Percentiles rank a stretch among this genome's conserved stretches.
Evolutionary conservation across 1,284 basidiomycete species (phyloP).

Genomic region (Austroboletus niveus): DNA sequence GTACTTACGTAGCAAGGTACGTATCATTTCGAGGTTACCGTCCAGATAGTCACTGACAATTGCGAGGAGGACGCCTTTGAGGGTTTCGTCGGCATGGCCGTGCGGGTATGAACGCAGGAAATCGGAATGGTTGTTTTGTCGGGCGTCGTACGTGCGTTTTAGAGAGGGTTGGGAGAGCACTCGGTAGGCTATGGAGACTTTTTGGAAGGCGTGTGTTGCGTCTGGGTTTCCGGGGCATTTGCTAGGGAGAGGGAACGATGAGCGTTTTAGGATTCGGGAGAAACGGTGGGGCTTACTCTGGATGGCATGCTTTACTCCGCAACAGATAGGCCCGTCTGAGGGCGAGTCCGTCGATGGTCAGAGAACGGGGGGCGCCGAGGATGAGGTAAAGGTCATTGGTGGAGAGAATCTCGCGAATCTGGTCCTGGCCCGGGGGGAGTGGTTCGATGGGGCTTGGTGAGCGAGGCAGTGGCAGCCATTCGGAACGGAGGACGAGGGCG

Average conservation of each 20-base stretch:
- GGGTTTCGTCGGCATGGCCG: slow-evolving; percentile 69
- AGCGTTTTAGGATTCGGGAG: background rate
- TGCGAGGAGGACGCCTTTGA: slow-evolving; percentile 68
- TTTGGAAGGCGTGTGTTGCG: slow-evolving; percentile 82
- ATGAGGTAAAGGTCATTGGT: slow-evolving; percentile 72
- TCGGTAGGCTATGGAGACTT: slow-evolving; percentile 80
- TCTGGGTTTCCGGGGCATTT: slow-evolving; percentile 78
- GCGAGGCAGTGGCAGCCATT: slow-evolving; percentile 11
- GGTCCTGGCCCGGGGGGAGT: background rate
- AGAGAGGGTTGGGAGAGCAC: slow-evolving; percentile 73
- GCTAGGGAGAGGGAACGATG: slow-evolving; percentile 37
- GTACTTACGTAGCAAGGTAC: slow-evolving; percentile 68
- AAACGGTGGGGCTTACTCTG: slow-evolving; percentile 54
- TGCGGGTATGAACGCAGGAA: slow-evolving; percentile 51
- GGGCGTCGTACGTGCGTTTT: slow-evolving; percentile 67
- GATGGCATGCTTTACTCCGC: slow-evolving; percentile 76
- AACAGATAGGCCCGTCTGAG: slow-evolving; percentile 76
- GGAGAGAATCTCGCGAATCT: slow-evolving; percentile 53
- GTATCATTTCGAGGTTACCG: slow-evolving; percentile 80
- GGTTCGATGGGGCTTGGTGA: slow-evolving; percentile 4
- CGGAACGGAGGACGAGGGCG: slow-evolving; percentile 33
- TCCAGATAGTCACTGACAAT: slow-evolving; percentile 82
- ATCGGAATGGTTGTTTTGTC: slow-evolving; percentile 48
- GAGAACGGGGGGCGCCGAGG: slow-evolving; percentile 57
- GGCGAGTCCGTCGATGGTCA: slow-evolving; percentile 57